Evolutionary conservation across 176 grass and related monocot species (phyloP).

Genomic region (bread wheat (Triticum aestivum)): DNA sequence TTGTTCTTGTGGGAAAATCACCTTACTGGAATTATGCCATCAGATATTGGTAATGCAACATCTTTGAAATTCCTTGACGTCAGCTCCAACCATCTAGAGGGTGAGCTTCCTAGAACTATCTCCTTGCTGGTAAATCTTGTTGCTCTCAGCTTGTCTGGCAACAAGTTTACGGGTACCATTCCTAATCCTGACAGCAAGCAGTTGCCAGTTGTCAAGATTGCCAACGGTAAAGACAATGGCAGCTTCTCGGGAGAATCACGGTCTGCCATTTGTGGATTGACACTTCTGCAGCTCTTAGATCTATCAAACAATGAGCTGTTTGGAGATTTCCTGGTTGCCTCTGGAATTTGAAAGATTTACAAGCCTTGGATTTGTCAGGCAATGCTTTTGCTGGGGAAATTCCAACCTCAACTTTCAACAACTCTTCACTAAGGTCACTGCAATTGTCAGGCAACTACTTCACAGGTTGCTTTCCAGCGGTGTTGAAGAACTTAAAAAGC

Average conservation of each 20-base stretch:
- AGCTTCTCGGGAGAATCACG: not conserved
- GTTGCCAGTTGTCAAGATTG: not conserved
- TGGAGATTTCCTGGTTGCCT: not conserved
- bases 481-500: too few species aligned
- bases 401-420: not conserved
- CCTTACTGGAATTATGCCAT: not conserved
- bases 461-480: too few species aligned
- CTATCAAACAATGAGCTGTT: not conserved
- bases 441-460: not conserved
- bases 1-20: not conserved
- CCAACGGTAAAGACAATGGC: not conserved
- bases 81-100: not conserved
- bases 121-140: not conserved
- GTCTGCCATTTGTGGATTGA: not conserved
- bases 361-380: not conserved
- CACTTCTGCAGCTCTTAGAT: not conserved
- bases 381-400: not conserved
- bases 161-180: not conserved
- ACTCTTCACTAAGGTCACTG: not conserved
- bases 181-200: not conserved
- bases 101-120: not conserved
- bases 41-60: constrained; percentile 31
- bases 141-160: not conserved
- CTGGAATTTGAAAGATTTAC: not conserved
- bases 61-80: constrained; percentile 18